Conservation (phyloP, 1,284 basidiomycete species). For the Cutaneotrichosporon sp. region DNA sequence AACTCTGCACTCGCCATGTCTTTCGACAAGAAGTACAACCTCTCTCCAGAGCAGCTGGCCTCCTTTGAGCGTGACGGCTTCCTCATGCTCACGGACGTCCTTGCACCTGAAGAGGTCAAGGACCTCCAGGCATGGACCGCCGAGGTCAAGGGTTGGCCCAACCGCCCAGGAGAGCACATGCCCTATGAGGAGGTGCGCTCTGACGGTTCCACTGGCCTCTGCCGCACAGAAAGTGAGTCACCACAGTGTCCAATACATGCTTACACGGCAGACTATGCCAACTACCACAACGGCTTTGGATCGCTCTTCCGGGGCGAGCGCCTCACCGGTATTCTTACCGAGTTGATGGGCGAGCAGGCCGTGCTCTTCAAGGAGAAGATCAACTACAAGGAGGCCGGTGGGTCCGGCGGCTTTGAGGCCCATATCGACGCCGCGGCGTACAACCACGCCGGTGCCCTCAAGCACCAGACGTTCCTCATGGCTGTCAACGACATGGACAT, state of each 20-base stretch:
- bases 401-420: conserved; percentile 36
- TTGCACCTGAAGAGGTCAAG: conserved; percentile 16
- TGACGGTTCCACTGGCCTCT: conserved; percentile 31
- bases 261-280: conserved; percentile 26
- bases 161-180: conserved; percentile 33
- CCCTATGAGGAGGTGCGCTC: conserved; percentile 33
- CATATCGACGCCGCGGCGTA: conserved; percentile 37
- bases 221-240: conserved; percentile 35
- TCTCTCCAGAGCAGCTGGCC: conserved; percentile 15
- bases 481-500: conserved; percentile 36
- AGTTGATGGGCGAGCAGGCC: conserved; percentile 31
- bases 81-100: conserved; percentile 26
- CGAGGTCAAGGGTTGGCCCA: conserved; percentile 35
- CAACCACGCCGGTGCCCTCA: conserved; percentile 26
- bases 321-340: conserved; percentile 22
- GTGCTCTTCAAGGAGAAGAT: conserved; percentile 43
- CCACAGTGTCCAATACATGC: not conserved
- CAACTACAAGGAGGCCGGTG: conserved; percentile 39
- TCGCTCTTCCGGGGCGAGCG: conserved; percentile 27
- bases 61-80: conserved; percentile 28
- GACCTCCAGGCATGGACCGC: conserved; percentile 29
- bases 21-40: conserved; percentile 19
- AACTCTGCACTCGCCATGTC: not conserved
- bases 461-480: conserved; percentile 34
- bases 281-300: conserved; percentile 32